phyloP scores from a whole-genome alignment of 352 stramenopile species.

The Globisporangium takayamanum region DNA sequence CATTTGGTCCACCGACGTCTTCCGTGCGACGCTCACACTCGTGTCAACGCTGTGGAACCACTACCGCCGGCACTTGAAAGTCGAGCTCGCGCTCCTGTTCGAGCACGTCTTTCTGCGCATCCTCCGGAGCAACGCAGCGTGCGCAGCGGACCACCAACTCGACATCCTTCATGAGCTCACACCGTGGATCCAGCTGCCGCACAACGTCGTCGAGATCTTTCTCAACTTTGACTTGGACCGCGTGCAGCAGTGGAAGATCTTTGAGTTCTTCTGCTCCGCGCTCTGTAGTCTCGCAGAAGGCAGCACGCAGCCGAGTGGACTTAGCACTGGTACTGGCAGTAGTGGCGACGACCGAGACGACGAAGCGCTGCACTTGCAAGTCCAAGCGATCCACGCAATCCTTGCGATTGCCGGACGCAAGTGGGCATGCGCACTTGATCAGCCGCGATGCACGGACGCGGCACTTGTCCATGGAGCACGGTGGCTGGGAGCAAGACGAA shows the following conservation, averaged over 20 bases:
- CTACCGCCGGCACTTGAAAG: conserved; percentile 76
- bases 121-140: conserved; percentile 37
- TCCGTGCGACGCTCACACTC: conserved; percentile 51
- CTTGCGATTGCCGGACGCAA: conserved; percentile 77
- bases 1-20: conserved; percentile 50
- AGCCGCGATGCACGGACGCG: conserved; percentile 68
- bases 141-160: conserved; percentile 51
- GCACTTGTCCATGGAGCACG: conserved; percentile 77
- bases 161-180: conserved; percentile 77
- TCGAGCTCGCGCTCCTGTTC: conserved; percentile 77
- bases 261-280: conserved; percentile 72
- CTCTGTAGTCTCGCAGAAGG: conserved; percentile 75
- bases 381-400: conserved; percentile 63
- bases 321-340: background rate
- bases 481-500: conserved; percentile 82
- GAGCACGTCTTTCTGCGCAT: conserved; percentile 79
- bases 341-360: conserved; percentile 31
- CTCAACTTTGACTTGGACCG: conserved; percentile 85
- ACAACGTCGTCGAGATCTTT: conserved; percentile 87
- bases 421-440: conserved; percentile 81
- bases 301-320: conserved; percentile 8
- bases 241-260: conserved; percentile 87
- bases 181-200: conserved; percentile 72
- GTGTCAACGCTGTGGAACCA: conserved; percentile 83
- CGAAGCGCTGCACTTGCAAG: conserved; percentile 36